Evolutionary conservation across 495 filamentous ascomycete genomes (phyloP), one percentile per base, ranked within the genome.

Genomic region (Tuber calosporum): DNA sequence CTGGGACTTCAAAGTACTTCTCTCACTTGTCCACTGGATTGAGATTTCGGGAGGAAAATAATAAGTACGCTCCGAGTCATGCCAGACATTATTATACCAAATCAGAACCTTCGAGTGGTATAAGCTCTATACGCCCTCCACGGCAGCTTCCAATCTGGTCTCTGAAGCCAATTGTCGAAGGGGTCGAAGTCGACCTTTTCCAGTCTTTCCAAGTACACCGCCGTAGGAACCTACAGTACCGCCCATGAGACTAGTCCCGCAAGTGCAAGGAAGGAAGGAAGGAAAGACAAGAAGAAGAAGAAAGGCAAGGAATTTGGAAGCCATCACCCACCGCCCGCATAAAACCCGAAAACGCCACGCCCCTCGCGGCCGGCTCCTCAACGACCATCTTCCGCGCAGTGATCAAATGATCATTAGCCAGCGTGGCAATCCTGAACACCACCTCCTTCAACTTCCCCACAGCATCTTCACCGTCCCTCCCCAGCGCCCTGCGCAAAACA

Each of bases 321-420:
- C 34, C 40, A 68, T 38, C 73, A 30, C 48, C 48, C 69, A 77
- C 77, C 73, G 75, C 79, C 0, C 68, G 11, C 73, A 81, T 72
- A 71, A 80, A 81, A 4, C 70, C 71, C n/a, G 81, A 82, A 81
- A 94, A 91, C 34, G 87, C 84, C 80, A 93, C 89, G 17, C 90
- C 93, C 73, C 89, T 88, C 79, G 96, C 93, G 13, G 87, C 89
- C 26, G 53, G 53, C 76, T 90, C 87, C 76, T 96, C 92, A 74
- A 89, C 82, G 76, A 97, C 80, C 95, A 98, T 96, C 82, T 95
- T 92, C 74, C 94, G 85, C 22, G 91, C 94, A 0, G 95, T 98
- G 74, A 97, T 96, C 68, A 98, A 83, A 82, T 99, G 95, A 83
- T 99, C 95, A 81, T 92, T 93, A 7, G 95, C 95, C 42, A 93